phyloP scores from a whole-genome alignment of 164 flowering plant species.

The Vitis vinifera region DNA sequence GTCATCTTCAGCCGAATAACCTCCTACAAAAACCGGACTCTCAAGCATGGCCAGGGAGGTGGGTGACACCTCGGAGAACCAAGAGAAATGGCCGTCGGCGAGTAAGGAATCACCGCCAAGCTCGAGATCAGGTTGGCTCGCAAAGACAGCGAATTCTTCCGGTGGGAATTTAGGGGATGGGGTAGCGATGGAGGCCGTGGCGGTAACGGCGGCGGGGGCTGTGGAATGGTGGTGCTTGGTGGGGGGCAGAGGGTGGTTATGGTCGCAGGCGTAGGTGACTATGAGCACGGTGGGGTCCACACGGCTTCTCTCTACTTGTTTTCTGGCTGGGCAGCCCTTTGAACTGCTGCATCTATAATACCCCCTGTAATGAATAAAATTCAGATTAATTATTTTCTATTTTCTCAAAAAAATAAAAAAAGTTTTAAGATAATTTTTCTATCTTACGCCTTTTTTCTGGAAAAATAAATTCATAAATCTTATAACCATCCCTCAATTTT shows the following conservation, averaged over 20 bases:
- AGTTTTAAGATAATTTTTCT: too few relatives aligned
- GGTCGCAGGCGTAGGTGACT: conserved; percentile 29
- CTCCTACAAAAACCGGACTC: conserved; percentile 17
- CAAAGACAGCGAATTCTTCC: conserved; percentile 8
- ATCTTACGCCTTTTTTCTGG: too few relatives aligned
- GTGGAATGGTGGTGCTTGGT: conserved; percentile 17
- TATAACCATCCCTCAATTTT: too few relatives aligned
- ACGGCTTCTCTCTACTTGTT: conserved; percentile 37
- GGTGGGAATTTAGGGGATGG: conserved; percentile 6
- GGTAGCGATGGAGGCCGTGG: neutral
- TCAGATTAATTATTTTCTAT: too few relatives aligned
- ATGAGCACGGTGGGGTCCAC: conserved; percentile 31
- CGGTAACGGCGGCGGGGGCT: conserved; percentile 11
- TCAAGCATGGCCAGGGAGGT: conserved; percentile 13
- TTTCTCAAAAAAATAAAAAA: neutral
- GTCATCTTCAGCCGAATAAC: conserved; percentile 12
- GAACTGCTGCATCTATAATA: conserved; percentile 36
- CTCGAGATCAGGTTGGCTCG: conserved; percentile 17
- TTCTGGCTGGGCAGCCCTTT: conserved; percentile 37
- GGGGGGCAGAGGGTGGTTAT: conserved; percentile 28
- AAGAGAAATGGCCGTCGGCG: conserved; percentile 19
- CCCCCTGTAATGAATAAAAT: conserved; percentile 18
- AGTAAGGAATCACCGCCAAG: conserved; percentile 8
- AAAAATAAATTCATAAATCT: too few relatives aligned
- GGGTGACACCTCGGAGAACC: conserved; percentile 32